Percentiles rank a stretch among this genome's conserved stretches.
Evolutionary conservation across 148 eudicot species (phyloP).

Genomic region (Chenopodium berlandieri): DNA sequence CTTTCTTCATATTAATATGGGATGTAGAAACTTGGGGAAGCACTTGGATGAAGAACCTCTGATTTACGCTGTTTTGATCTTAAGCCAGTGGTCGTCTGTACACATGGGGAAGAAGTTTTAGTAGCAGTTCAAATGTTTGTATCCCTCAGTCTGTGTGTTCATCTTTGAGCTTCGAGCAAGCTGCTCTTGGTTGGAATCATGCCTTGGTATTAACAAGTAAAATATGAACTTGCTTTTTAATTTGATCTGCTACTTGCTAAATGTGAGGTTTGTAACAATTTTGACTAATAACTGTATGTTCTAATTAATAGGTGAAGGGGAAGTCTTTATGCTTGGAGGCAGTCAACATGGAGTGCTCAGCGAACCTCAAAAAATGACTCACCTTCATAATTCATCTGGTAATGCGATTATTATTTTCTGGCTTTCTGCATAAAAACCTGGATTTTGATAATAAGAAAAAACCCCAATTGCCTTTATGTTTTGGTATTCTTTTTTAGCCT

Average conservation of each 20-base stretch:
- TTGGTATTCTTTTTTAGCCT: neutral
- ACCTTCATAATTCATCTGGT: constrained; percentile 39
- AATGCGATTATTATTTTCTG: constrained; percentile 5
- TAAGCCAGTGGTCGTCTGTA: constrained; percentile 65
- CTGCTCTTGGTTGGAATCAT: constrained; percentile 91
- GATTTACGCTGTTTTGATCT: neutral
- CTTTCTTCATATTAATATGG: neutral
- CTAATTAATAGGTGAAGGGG: constrained; percentile 50
- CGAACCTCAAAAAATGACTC: constrained; percentile 36
- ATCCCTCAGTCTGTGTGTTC: constrained; percentile 41
- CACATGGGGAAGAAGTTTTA: constrained; percentile 89
- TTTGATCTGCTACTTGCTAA: neutral
- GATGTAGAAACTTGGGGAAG: neutral
- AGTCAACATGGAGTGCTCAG: constrained; percentile 54
- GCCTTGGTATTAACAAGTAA: constrained; percentile 70
- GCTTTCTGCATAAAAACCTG: neutral
- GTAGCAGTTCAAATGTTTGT: constrained; percentile 40
- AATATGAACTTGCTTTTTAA: neutral
- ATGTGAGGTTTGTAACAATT: neutral
- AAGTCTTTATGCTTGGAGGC: constrained; percentile 77
- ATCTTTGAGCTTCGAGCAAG: constrained; percentile 49
- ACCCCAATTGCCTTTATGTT: neutral
- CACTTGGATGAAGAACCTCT: neutral
- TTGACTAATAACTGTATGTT: constrained; percentile 14
- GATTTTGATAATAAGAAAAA: neutral